These are phyloP conservation scores for Tympanopsis confertula DNA, from an alignment of 2,329 filamentous ascomycete species.

Conservation along the genomic window DNA sequence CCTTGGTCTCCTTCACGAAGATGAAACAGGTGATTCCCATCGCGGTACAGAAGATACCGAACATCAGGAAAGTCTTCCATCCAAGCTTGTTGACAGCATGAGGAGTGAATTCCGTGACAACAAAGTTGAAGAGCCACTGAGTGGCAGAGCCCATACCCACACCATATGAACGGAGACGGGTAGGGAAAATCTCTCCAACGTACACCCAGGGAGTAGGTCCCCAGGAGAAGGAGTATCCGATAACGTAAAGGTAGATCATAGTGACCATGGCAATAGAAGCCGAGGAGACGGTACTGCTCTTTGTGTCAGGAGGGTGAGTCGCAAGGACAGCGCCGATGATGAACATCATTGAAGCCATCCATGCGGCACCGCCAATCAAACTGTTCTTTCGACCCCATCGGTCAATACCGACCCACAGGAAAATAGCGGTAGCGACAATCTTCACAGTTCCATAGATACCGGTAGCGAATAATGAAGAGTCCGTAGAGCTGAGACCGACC, in stretches of 20 bases:
- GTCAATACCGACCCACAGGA: conserved; percentile 58
- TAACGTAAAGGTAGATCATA: conserved; percentile 41
- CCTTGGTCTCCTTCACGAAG: conserved; percentile 55
- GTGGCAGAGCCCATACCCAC: conserved; percentile 21
- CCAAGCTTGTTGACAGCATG: conserved; percentile 25
- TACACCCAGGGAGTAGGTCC: conserved; percentile 38
- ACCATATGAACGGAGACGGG: conserved; percentile 23
- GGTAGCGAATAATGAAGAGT: conserved; percentile 56
- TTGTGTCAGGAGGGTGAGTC: conserved; percentile 34
- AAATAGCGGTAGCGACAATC: conserved; percentile 48
- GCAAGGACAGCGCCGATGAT: conserved; percentile 39
- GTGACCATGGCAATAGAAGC: conserved; percentile 31
- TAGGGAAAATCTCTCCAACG: conserved; percentile 25
- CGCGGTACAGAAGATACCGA: conserved; percentile 22
- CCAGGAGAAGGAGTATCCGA: conserved; percentile 37
- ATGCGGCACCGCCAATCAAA: conserved; percentile 53
- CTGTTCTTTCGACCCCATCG: conserved; percentile 51
- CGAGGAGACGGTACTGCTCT: not conserved
- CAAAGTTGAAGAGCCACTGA: conserved; percentile 28
- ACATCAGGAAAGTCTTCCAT: conserved; percentile 27
- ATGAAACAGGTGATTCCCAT: conserved; percentile 28
- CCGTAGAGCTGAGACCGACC: conserved; percentile 44
- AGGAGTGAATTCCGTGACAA: conserved; percentile 24
- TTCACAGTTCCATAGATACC: conserved; percentile 67
- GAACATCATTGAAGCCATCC: conserved; percentile 51